Evolutionary conservation across 108 stramenopile species (phyloP).

Genomic region (Licmophora abbreviata): DNA sequence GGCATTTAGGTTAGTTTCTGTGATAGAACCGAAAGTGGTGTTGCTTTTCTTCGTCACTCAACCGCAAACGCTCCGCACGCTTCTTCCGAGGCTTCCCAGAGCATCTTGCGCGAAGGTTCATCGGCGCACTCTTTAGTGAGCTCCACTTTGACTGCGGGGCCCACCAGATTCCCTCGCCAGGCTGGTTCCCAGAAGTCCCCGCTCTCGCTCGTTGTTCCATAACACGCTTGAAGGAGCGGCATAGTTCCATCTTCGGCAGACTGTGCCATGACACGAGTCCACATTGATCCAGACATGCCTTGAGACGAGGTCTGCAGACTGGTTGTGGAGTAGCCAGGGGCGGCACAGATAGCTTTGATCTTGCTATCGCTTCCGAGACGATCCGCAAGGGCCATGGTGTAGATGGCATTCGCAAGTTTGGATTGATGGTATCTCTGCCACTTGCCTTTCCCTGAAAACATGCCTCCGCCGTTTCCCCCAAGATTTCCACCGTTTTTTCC

Average conservation of each 20-base stretch:
- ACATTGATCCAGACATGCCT: too few relatives aligned
- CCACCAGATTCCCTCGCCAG: too few relatives aligned
- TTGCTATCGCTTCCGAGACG: constrained; percentile 18
- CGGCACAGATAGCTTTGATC: constrained; percentile 16
- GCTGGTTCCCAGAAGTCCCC: constrained; percentile 17
- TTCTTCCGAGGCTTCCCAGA: too few relatives aligned
- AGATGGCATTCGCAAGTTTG: constrained; percentile 56
- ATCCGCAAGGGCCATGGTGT: constrained; percentile 37
- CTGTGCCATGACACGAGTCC: too few relatives aligned
- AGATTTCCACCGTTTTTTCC: constrained; percentile 35
- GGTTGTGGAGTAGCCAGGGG: constrained; percentile 15
- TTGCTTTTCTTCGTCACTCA: too few relatives aligned
- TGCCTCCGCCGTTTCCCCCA: constrained; percentile 25
- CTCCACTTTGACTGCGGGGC: too few relatives aligned
- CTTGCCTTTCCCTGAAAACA: constrained; percentile 21
- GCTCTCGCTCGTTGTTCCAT: constrained; percentile 10
- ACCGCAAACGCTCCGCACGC: too few relatives aligned
- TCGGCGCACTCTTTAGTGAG: too few relatives aligned
- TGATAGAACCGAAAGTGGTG: too few relatives aligned
- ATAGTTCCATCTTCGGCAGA: constrained; percentile 22
- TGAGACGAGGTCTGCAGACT: too few relatives aligned
- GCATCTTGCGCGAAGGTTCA: too few relatives aligned
- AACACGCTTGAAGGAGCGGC: constrained; percentile 20
- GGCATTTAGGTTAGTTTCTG: too few relatives aligned
- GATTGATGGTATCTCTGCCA: constrained; percentile 43